Conservation (phyloP, 2,329 filamentous ascomycete genomes). For the Neofusicoccum laricinum region DNA sequence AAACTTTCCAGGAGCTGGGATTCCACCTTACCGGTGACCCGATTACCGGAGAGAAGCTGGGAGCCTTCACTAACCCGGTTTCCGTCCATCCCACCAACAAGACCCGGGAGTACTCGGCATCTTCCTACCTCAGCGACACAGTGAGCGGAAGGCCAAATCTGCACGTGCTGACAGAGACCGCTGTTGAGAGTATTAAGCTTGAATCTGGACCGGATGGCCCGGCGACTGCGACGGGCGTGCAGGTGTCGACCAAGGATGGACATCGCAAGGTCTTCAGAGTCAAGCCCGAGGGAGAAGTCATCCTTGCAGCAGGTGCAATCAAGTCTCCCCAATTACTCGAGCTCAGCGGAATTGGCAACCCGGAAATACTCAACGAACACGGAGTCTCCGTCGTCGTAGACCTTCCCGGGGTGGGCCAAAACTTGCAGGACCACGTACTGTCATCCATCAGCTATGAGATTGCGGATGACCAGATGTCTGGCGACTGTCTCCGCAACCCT, state of each 20-base stretch:
- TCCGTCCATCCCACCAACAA: slow-evolving; percentile 14
- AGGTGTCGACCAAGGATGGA: not conserved
- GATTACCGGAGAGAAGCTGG: slow-evolving; percentile 17
- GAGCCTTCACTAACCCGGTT: slow-evolving; percentile 16
- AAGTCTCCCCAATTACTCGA: slow-evolving; percentile 23
- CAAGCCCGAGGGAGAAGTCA: slow-evolving; percentile 24
- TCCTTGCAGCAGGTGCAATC: slow-evolving; percentile 27
- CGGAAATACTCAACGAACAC: slow-evolving; percentile 18
- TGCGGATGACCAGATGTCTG: slow-evolving; percentile 21
- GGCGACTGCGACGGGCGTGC: slow-evolving; percentile 2
- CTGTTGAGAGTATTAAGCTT: slow-evolving; percentile 18
- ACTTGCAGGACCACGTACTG: slow-evolving; percentile 33
- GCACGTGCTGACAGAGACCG: not conserved
- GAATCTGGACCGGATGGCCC: not conserved
- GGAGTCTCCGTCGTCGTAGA: slow-evolving; percentile 19
- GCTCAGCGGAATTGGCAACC: slow-evolving; percentile 20
- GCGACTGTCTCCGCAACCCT: slow-evolving; percentile 24
- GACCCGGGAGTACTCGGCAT: slow-evolving; percentile 18
- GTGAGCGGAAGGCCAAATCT: slow-evolving; percentile 16
- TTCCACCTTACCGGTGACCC: slow-evolving; percentile 17
- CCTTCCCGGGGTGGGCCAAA: slow-evolving; percentile 30
- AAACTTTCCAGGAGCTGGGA: slow-evolving; percentile 20
- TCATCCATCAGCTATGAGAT: not conserved
- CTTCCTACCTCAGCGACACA: slow-evolving; percentile 17
- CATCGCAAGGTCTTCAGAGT: slow-evolving; percentile 18